Conservation (phyloP, 2,329 filamentous ascomycete genomes). For the Fusarium sp. region DNA sequence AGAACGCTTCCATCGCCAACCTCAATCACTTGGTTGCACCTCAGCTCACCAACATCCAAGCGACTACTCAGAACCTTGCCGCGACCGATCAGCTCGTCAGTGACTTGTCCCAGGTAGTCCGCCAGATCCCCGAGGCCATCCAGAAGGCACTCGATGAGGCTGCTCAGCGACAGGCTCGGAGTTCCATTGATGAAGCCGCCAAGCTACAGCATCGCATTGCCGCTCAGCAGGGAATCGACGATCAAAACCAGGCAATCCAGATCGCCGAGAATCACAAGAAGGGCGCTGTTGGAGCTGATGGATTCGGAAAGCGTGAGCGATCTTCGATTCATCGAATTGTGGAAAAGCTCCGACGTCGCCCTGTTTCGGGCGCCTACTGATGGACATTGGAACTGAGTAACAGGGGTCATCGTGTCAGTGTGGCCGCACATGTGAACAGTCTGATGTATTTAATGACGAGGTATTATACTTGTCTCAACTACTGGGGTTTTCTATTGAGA, state of each 20-base stretch:
- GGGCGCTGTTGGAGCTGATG: not conserved
- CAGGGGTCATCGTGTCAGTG: not conserved
- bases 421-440: not conserved
- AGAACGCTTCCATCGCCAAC: slow-evolving; percentile 31
- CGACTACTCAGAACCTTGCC: slow-evolving; percentile 40
- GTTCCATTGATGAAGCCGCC: slow-evolving; percentile 36
- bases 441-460: slow-evolving; percentile 8
- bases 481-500: not conserved
- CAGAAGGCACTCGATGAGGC: slow-evolving; percentile 42
- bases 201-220: slow-evolving; percentile 40
- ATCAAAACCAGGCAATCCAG: not conserved
- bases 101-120: slow-evolving; percentile 42
- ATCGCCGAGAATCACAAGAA: slow-evolving; percentile 7
- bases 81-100: slow-evolving; percentile 31
- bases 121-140: slow-evolving; percentile 43
- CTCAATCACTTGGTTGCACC: slow-evolving; percentile 39
- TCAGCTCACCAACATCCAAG: slow-evolving; percentile 31
- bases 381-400: not conserved
- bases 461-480: not conserved
- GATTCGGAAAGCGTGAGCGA: slow-evolving; percentile 7
- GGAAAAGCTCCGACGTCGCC: slow-evolving; percentile 27
- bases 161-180: slow-evolving; percentile 39
- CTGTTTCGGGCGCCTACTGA: slow-evolving; percentile 3
- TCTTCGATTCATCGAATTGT: slow-evolving; percentile 28
- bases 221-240: slow-evolving; percentile 5